These are phyloP conservation scores for Solanum hybrid DNA, from an alignment of 305 asterid species.

Conservation along the genomic window DNA sequence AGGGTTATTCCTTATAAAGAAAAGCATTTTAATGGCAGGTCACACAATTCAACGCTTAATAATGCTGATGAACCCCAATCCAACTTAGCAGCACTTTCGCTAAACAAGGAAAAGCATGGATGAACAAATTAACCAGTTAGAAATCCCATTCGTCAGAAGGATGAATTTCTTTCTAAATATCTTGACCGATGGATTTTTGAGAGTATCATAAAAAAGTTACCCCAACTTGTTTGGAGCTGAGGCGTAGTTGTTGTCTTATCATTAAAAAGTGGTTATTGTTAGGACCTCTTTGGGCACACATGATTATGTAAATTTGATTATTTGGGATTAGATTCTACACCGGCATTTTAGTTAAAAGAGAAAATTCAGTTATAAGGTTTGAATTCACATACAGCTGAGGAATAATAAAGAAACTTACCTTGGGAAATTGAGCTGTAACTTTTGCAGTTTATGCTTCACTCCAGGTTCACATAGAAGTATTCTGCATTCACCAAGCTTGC, in stretches of 20 bases:
- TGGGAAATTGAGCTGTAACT: slow-evolving; percentile 84
- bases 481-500: slow-evolving; percentile 86
- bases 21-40: too few relatives aligned
- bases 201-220: not conserved
- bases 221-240: not conserved
- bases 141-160: not conserved
- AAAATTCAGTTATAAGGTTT: not conserved
- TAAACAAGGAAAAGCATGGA: not conserved
- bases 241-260: not conserved
- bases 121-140: not conserved
- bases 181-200: not conserved
- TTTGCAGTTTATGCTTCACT: slow-evolving; percentile 69
- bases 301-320: not conserved
- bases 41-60: too few relatives aligned
- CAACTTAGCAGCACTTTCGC: not conserved
- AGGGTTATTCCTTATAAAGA: too few relatives aligned
- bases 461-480: slow-evolving; percentile 65
- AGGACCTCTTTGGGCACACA: not conserved
- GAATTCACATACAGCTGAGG: not conserved
- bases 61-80: not conserved
- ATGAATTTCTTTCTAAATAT: not conserved
- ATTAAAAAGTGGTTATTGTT: not conserved
- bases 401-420: slow-evolving; percentile 32
- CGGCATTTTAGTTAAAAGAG: not conserved
- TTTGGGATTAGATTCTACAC: not conserved